These are phyloP conservation scores for Dissophora globulifera DNA, from an alignment of 192 early-diverging fungal genomes.

Conservation along the genomic window DNA sequence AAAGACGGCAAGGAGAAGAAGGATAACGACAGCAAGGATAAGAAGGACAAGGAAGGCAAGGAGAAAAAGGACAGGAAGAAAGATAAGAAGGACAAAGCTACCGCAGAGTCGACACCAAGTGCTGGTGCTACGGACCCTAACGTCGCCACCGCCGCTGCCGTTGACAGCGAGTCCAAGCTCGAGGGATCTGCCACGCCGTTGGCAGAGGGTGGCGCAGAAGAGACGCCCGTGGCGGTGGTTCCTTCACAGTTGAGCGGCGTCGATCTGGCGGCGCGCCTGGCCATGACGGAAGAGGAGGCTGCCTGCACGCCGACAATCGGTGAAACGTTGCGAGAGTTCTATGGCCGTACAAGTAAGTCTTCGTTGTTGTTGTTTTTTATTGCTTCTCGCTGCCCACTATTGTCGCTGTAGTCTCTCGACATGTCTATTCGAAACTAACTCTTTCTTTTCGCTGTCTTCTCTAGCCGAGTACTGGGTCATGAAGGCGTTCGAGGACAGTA, in stretches of 20 bases:
- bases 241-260: conserved; percentile 52
- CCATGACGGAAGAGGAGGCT: conserved; percentile 55
- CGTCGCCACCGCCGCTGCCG: conserved; percentile 1
- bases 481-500: conserved; percentile 55
- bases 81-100: conserved; percentile 47
- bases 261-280: conserved; percentile 45
- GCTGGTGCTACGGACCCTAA: conserved; percentile 27
- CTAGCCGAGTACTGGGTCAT: conserved; percentile 56
- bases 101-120: conserved; percentile 40
- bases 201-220: conserved; percentile 7
- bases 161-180: conserved; percentile 2
- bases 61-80: conserved; percentile 45
- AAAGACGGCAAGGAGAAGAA: conserved; percentile 13
- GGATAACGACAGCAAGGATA: conserved; percentile 21
- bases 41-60: conserved; percentile 46
- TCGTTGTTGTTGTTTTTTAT: not conserved
- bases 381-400: too few species aligned
- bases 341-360: conserved; percentile 57
- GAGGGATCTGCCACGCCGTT: not conserved
- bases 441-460: not conserved
- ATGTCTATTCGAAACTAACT: not conserved
- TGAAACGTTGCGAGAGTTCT: conserved; percentile 59
- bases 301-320: conserved; percentile 52
- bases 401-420: too few species aligned
- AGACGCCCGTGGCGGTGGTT: conserved; percentile 4